Evolutionary conservation across 306 rosid species (phyloP).

Genomic region (Luffa acutangula): DNA sequence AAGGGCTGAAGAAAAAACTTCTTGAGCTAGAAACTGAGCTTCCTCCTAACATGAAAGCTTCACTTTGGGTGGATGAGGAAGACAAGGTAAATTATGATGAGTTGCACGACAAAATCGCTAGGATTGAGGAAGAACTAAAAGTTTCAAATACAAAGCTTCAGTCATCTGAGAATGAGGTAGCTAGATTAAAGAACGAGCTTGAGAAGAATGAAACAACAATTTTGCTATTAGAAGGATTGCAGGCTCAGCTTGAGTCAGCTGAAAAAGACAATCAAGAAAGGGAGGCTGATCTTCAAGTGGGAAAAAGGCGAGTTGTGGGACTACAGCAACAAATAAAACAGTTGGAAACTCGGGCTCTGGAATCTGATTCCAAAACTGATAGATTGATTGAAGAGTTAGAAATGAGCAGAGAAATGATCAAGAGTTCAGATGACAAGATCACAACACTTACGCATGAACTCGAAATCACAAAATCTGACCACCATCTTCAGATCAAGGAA

Average conservation of each 20-base stretch:
- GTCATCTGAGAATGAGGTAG: conserved; percentile 30
- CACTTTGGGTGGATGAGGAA: conserved; percentile 3
- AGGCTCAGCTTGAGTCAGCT: conserved; percentile 21
- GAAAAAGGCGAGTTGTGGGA: conserved; percentile 30
- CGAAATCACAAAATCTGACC: not conserved
- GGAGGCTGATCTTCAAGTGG: conserved; percentile 35
- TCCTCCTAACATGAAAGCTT: conserved; percentile 25
- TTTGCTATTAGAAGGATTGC: conserved; percentile 3
- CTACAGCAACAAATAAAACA: conserved; percentile 27
- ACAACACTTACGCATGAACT: conserved; percentile 30
- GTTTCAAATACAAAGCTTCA: conserved; percentile 29
- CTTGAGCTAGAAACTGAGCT: conserved; percentile 26
- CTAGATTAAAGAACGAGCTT: conserved; percentile 19
- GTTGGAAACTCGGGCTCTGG: conserved; percentile 32
- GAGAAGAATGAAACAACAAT: conserved; percentile 14
- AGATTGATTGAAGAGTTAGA: conserved; percentile 35
- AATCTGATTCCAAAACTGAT: conserved; percentile 24
- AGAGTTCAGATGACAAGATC: conserved; percentile 33
- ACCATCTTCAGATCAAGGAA: conserved; percentile 29
- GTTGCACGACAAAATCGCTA: conserved; percentile 19
- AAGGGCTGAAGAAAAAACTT: conserved; percentile 21
- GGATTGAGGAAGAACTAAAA: conserved; percentile 32
- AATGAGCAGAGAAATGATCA: conserved; percentile 23
- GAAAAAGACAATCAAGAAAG: conserved; percentile 22
- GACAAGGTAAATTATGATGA: conserved; percentile 27